Percentiles rank a stretch among this genome's conserved stretches.
Evolutionary conservation across 129 eudicot genomes (phyloP).

Genomic region (Centella asiatica): DNA sequence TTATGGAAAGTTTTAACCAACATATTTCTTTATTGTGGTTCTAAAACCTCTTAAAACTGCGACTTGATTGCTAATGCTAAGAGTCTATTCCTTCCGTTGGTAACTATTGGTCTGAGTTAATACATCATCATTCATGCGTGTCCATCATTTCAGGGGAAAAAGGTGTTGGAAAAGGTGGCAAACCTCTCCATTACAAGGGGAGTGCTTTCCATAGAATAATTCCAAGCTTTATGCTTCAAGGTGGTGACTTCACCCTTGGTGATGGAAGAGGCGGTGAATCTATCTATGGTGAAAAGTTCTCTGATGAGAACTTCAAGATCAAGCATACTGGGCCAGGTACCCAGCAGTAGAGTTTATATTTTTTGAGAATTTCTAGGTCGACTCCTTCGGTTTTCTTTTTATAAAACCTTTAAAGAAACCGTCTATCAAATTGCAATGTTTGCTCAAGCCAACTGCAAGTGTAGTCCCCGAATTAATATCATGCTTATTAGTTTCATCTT

Average conservation of each 20-base stretch:
- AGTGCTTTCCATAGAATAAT: conserved; percentile 84
- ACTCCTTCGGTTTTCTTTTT: not conserved
- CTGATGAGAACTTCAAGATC: conserved; percentile 90
- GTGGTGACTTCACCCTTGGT: conserved; percentile 92
- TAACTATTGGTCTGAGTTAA: not conserved
- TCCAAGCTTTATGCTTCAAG: conserved; percentile 94
- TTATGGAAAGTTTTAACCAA: too few relatives aligned
- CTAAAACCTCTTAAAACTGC: too few relatives aligned
- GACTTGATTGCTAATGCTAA: too few relatives aligned
- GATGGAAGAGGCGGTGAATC: conserved; percentile 97
- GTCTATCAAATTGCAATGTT: not conserved
- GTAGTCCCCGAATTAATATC: not conserved
- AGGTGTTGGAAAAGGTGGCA: conserved; percentile 73
- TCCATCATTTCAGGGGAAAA: conserved; percentile 64
- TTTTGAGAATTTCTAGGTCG: too few relatives aligned
- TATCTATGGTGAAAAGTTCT: conserved; percentile 76
- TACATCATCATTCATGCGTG: not conserved
- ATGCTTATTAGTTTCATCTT: not conserved
- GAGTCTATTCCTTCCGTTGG: too few relatives aligned
- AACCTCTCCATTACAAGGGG: conserved; percentile 84
- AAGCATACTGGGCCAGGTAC: conserved; percentile 94
- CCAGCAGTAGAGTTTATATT: too few relatives aligned
- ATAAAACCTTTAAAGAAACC: not conserved
- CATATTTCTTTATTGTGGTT: too few relatives aligned
- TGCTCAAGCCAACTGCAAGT: not conserved